Base-by-base conservation (phyloP, 176 grass and related monocot genomes). In the Oryza rufipogon region DNA sequence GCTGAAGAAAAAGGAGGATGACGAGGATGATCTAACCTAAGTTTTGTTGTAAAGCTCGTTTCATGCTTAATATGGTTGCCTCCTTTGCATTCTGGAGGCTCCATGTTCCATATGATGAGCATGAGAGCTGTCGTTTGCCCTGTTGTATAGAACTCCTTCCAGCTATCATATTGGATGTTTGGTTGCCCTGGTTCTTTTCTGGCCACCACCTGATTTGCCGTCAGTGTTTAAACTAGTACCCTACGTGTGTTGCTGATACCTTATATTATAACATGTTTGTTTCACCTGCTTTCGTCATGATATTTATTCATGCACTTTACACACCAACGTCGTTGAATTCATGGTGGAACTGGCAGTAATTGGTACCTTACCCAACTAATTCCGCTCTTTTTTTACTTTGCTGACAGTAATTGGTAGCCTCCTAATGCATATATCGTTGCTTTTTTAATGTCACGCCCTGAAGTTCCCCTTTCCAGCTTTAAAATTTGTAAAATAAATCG, bases 11-110 rank as follows among this genome's bases (percentile, higher is more conserved):
- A 93, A 89, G 81, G 96, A 99, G 66, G 91, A 96, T 0, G 87
- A 92, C 11, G 96, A 99, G n/a, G 96, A 99, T 17, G 96, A 99
- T 88, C 90, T 99, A 45, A 99, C 96, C 78, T 99, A 77, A 94
- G 66, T 39, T 20, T 83, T 33, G 20, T 75, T 74, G 67, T 82
- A 88, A 67, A 86, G 74, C 58, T 76, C 19, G 3, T 80, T 64
- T 68, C 19, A 64, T 73, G 54, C 66, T 61, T 67, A 25, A 45
- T 84, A 52, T 71, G 54, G 44, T 80, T 84, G 79, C 28, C 30
- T 83, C 61, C 41, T 51, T 86, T 82, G 78, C 75, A 65, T 80
- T 36, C 8, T 80, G 74, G 89, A 51, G 76, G 75, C 41, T 36
- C 46, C 54, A 79, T 91, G 32, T 83, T 87, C 22, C 76, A 63